Evolutionary conservation across 1,139 yeast species (phyloP).

Genomic region (Debaryomyces psychrophilus): DNA sequence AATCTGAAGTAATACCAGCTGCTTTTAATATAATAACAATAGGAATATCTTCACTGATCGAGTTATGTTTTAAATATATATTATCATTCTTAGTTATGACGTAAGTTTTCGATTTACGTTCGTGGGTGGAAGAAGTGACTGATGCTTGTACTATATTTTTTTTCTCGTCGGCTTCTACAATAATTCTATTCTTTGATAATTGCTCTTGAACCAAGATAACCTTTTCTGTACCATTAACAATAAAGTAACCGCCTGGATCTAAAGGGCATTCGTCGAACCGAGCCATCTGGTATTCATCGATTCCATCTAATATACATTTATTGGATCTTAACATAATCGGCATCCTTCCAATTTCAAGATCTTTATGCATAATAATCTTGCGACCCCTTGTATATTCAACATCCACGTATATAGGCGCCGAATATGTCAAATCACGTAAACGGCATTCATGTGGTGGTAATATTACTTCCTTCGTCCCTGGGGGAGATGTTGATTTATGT

Average conservation of each 20-base stretch:
- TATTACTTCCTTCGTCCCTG: conserved; percentile 60
- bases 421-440: conserved; percentile 88
- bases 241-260: conserved; percentile 98
- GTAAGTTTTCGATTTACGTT: conserved; percentile 94
- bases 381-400: conserved; percentile 96
- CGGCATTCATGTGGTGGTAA: conserved; percentile 97
- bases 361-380: conserved; percentile 85
- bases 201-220: conserved; percentile 97
- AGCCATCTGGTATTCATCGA: conserved; percentile 84
- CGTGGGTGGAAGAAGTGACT: conserved; percentile 97
- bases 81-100: conserved; percentile 90
- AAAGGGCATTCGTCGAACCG: conserved; percentile 89
- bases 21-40: conserved; percentile 93
- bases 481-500: conserved; percentile 56
- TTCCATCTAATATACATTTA: conserved; percentile 83
- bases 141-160: conserved; percentile 95
- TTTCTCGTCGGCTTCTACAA: conserved; percentile 95
- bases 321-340: conserved; percentile 95
- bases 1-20: conserved; percentile 90
- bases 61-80: conserved; percentile 90
- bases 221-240: conserved; percentile 97
- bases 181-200: conserved; percentile 92
- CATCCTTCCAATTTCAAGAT: conserved; percentile 95
- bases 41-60: conserved; percentile 93
- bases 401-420: conserved; percentile 96